These are phyloP conservation scores for Ogataea chonburiensis DNA, from an alignment of 805 yeast genomes.

Conservation along the genomic window DNA sequence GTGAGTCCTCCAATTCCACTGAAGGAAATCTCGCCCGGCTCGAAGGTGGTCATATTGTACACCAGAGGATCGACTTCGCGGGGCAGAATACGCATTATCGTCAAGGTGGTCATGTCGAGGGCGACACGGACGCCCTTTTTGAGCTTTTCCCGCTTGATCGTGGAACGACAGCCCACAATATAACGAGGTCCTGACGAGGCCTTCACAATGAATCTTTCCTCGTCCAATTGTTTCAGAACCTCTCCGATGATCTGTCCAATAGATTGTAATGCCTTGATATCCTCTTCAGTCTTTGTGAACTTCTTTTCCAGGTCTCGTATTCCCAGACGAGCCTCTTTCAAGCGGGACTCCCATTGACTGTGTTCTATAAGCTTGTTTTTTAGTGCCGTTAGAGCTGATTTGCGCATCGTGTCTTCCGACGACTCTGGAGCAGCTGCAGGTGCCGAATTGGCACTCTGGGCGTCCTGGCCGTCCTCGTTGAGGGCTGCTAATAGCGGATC, in stretches of 20 bases:
- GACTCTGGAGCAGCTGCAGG: constrained; percentile 33
- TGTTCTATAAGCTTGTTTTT: constrained; percentile 88
- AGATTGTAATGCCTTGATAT: constrained; percentile 93
- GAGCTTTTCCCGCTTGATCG: constrained; percentile 77
- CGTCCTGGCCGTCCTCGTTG: constrained; percentile 34
- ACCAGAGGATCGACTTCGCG: constrained; percentile 98
- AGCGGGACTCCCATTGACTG: constrained; percentile 88
- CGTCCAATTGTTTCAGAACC: constrained; percentile 91
- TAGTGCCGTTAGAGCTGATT: constrained; percentile 72
- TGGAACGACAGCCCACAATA: constrained; percentile 95
- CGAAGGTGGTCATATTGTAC: constrained; percentile 96
- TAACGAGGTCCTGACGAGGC: constrained; percentile 97
- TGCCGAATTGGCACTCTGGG: constrained; percentile 14
- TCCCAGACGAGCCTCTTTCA: constrained; percentile 77
- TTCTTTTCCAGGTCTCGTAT: constrained; percentile 81
- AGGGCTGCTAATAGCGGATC: constrained; percentile 79
- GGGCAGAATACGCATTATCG: constrained; percentile 95
- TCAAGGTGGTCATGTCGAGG: constrained; percentile 93
- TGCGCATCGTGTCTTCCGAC: constrained; percentile 40
- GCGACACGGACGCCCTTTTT: constrained; percentile 96
- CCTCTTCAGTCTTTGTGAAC: constrained; percentile 92
- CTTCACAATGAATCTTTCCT: constrained; percentile 91
- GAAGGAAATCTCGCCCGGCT: constrained; percentile 96
- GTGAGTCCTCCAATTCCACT: constrained; percentile 94
- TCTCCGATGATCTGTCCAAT: constrained; percentile 98